phyloP scores from a whole-genome alignment of 179 eudicot species.

The Amaranthus tricolor region DNA sequence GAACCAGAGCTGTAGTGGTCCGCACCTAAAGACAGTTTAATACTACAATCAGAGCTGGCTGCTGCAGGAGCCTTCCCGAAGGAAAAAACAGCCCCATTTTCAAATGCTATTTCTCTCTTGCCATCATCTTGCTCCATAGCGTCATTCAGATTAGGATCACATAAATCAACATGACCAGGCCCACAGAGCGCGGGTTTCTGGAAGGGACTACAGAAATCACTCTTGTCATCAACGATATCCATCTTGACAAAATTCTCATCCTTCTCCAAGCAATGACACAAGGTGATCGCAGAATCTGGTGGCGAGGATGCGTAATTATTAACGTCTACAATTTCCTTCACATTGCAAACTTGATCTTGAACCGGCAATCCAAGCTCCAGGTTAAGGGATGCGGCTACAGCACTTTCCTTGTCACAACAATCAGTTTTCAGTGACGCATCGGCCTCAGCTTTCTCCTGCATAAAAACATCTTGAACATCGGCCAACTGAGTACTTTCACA shows the following conservation, averaged over 20 bases:
- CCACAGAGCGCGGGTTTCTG: constrained; percentile 30
- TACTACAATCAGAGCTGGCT: constrained; percentile 44
- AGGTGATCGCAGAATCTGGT: constrained; percentile 47
- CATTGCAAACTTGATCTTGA: constrained; percentile 20
- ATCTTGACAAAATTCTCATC: constrained; percentile 33
- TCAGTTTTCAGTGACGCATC: constrained; percentile 27
- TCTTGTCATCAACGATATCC: constrained; percentile 33
- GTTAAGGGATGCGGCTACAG: constrained; percentile 32
- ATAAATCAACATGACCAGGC: constrained; percentile 24
- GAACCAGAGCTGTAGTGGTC: constrained; percentile 40
- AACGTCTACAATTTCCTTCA: constrained; percentile 30
- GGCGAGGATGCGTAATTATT: constrained; percentile 35
- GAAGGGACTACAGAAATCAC: constrained; percentile 31
- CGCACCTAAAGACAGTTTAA: constrained; percentile 39
- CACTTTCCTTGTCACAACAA: constrained; percentile 31
- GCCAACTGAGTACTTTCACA: constrained; percentile 41
- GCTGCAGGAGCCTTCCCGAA: constrained; percentile 43
- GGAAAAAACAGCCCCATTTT: constrained; percentile 30
- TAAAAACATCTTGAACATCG: constrained; percentile 33
- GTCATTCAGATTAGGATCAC: constrained; percentile 28
- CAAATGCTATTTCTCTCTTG: constrained; percentile 31
- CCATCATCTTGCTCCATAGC: constrained; percentile 29
- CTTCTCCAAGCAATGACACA: constrained; percentile 53
- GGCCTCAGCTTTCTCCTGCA: constrained; percentile 35
- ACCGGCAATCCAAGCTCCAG: constrained; percentile 42